A percentile compares a stretch with the other conserved stretches of the same genome.
Conservation (phyloP, 352 stramenopile species). For the Globisporangium barbulae region DNA sequence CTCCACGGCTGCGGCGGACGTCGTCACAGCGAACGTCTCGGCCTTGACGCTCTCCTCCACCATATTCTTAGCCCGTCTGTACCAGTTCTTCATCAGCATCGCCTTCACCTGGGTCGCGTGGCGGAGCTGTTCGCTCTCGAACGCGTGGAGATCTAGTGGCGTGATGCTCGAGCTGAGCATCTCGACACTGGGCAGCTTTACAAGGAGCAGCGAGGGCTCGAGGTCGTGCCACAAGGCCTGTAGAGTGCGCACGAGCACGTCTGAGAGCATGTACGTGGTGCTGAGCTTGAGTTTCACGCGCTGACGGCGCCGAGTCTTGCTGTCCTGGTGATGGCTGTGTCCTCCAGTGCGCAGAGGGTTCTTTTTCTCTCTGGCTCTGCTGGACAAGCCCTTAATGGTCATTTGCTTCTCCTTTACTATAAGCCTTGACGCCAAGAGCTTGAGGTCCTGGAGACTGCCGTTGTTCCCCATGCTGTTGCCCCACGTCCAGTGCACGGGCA, state of each 20-base stretch:
- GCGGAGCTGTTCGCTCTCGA: conserved; percentile 50
- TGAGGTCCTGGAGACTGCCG: conserved; percentile 51
- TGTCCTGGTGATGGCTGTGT: conserved; percentile 3
- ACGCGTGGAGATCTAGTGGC: conserved; percentile 43
- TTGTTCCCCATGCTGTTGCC: conserved; percentile 46
- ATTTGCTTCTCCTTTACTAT: background rate
- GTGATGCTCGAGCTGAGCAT: conserved; percentile 20
- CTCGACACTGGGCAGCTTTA: conserved; percentile 39
- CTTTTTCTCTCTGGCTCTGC: background rate
- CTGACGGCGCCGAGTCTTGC: conserved; percentile 33
- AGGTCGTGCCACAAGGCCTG: conserved; percentile 67
- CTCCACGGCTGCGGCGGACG: conserved; percentile 21
- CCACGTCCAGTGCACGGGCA: conserved; percentile 69
- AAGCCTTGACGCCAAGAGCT: conserved; percentile 23
- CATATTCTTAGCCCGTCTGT: conserved; percentile 38
- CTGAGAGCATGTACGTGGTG: conserved; percentile 42
- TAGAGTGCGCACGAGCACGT: conserved; percentile 47
- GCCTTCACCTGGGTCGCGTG: conserved; percentile 40
- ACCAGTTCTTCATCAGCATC: conserved; percentile 63
- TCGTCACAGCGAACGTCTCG: conserved; percentile 26
- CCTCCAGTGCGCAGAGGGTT: background rate
- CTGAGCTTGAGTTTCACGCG: conserved; percentile 39
- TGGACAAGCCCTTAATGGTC: background rate
- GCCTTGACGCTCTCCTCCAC: conserved; percentile 35
- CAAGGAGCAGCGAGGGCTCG: conserved; percentile 34